A percentile compares a stretch with the other conserved stretches of the same genome.
Conservation (phyloP, 257 asterid species). For the Leonotis leonurus region DNA sequence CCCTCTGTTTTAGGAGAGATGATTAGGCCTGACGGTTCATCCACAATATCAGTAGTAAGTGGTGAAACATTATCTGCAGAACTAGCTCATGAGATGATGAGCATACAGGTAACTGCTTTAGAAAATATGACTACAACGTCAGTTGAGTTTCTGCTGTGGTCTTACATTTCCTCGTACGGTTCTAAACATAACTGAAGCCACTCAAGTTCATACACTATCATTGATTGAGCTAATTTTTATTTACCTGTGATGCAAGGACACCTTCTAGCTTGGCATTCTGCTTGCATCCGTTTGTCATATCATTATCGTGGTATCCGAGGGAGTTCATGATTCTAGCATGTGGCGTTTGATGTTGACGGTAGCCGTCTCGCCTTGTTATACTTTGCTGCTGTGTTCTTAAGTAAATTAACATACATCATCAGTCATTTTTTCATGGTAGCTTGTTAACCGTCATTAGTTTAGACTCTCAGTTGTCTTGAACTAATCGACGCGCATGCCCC, state of each 20-base stretch:
- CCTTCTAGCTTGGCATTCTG: conserved; percentile 83
- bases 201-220: background rate
- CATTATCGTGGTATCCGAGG: conserved; percentile 79
- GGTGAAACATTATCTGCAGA: conserved; percentile 89
- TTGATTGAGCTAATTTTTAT: conserved; percentile 24
- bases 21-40: conserved; percentile 88
- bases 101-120: conserved; percentile 66
- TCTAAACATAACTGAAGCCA: background rate
- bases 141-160: background rate
- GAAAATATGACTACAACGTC: background rate
- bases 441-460: background rate
- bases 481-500: background rate
- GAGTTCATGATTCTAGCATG: conserved; percentile 76
- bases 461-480: background rate
- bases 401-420: background rate
- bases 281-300: conserved; percentile 84
- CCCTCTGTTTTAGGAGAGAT: conserved; percentile 89
- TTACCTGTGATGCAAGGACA: conserved; percentile 54
- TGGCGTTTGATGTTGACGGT: conserved; percentile 93
- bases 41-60: conserved; percentile 60
- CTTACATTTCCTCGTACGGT: background rate
- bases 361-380: conserved; percentile 15
- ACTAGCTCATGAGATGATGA: conserved; percentile 87
- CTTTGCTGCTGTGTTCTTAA: background rate
- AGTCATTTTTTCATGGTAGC: background rate